phyloP scores from a whole-genome alignment of 73 alveolate genomes.

The Paramecium tetraurelia region DNA sequence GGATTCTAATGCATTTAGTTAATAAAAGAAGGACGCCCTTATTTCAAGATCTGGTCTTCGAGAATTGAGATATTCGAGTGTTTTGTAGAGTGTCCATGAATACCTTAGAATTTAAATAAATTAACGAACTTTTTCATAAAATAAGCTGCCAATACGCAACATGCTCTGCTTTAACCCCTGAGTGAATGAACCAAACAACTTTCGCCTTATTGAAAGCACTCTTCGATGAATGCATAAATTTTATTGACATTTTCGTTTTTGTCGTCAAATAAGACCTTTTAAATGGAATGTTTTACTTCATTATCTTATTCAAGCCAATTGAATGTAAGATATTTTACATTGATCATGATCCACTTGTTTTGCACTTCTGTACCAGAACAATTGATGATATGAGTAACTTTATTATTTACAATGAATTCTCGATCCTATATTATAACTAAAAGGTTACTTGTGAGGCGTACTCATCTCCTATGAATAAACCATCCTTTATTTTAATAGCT shows the following conservation, averaged over 20 bases:
- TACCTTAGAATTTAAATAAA: not conserved
- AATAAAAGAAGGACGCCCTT: constrained; percentile 73
- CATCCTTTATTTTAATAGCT: constrained; percentile 87
- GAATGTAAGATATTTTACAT: constrained; percentile 88
- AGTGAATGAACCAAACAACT: constrained; percentile 96
- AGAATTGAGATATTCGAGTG: constrained; percentile 87
- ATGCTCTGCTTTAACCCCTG: constrained; percentile 94
- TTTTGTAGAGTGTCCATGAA: constrained; percentile 85
- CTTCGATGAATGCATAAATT: constrained; percentile 92
- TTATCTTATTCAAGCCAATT: constrained; percentile 92
- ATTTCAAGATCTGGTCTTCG: constrained; percentile 89
- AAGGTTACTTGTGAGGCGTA: constrained; percentile 74
- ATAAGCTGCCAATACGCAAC: constrained; percentile 90
- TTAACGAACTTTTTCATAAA: constrained; percentile 85
- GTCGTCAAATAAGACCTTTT: constrained; percentile 79
- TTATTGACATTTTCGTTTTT: constrained; percentile 90
- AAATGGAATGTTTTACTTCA: constrained; percentile 59
- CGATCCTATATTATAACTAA: constrained; percentile 68
- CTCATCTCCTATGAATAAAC: constrained; percentile 88
- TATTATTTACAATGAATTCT: constrained; percentile 92
- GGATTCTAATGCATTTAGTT: constrained; percentile 81
- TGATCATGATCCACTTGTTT: constrained; percentile 90
- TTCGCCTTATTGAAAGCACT: constrained; percentile 89
- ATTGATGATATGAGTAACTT: constrained; percentile 95
- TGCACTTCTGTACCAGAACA: constrained; percentile 91